Conservation (phyloP, 495 filamentous ascomycete species). For the Copromyces sp. region DNA sequence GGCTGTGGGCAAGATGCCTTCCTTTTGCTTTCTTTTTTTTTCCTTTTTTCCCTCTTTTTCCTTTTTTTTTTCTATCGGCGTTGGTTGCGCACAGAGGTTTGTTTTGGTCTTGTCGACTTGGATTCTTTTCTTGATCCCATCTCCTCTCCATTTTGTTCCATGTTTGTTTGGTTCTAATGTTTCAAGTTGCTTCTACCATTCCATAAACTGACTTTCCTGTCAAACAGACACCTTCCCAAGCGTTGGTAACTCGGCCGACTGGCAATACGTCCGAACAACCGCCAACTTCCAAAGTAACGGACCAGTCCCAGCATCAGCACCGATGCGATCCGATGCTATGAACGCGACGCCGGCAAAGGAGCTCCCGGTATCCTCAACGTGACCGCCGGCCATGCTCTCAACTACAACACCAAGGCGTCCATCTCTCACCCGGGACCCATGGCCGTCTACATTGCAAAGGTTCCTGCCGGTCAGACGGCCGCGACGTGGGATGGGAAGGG, state of each 20-base stretch:
- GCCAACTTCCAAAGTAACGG: slow-evolving; percentile 44
- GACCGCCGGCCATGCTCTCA: slow-evolving; percentile 33
- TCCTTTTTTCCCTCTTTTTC: not conserved
- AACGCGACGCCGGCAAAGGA: slow-evolving; percentile 29
- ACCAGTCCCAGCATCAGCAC: slow-evolving; percentile 39
- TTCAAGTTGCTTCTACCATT: too few relatives aligned
- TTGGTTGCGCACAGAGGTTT: too few relatives aligned
- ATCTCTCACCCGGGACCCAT: slow-evolving; percentile 44
- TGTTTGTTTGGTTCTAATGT: too few relatives aligned
- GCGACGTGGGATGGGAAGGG: slow-evolving; percentile 40
- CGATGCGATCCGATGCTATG: slow-evolving; percentile 41
- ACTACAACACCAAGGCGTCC: slow-evolving; percentile 34
- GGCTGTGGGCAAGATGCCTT: not conserved
- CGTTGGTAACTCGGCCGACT: slow-evolving; percentile 27
- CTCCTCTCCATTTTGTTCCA: too few relatives aligned
- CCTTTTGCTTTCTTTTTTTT: not conserved
- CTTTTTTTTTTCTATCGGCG: too few relatives aligned
- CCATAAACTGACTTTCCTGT: too few relatives aligned
- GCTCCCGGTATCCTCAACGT: slow-evolving; percentile 31
- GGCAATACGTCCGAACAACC: slow-evolving; percentile 40
- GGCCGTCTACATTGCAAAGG: slow-evolving; percentile 45
- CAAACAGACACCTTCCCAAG: slow-evolving; percentile 21
- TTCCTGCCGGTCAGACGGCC: slow-evolving; percentile 34
- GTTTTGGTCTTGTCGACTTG: too few relatives aligned
- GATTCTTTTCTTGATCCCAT: too few relatives aligned